Conservation (phyloP, 2,329 filamentous ascomycete genomes). For the Lachnellula hyalina region DNA sequence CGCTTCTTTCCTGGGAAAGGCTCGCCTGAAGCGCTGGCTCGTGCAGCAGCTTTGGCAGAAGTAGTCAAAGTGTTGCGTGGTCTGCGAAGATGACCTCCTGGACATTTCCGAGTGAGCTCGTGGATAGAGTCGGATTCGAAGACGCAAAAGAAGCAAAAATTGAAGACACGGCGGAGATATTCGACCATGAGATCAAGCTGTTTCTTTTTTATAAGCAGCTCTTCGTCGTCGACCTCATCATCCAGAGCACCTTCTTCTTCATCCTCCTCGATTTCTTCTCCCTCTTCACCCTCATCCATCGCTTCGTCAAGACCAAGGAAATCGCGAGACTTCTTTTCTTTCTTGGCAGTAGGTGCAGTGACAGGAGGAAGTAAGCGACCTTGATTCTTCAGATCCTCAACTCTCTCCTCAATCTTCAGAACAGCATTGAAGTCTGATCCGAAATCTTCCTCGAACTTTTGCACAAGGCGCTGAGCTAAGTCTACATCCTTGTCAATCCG, state of each 20-base stretch:
- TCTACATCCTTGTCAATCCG: slow-evolving; percentile 85
- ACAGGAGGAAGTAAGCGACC: slow-evolving; percentile 69
- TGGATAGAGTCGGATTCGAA: slow-evolving; percentile 98
- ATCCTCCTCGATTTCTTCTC: slow-evolving; percentile 74
- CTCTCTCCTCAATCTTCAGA: slow-evolving; percentile 76
- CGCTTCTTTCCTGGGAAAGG: slow-evolving; percentile 81
- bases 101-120: slow-evolving; percentile 91
- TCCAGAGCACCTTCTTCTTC: slow-evolving; percentile 57
- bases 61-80: slow-evolving; percentile 81
- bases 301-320: slow-evolving; percentile 52
- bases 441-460: slow-evolving; percentile 80
- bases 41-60: slow-evolving; percentile 76
- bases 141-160: slow-evolving; percentile 99
- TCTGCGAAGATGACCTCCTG: slow-evolving; percentile 91
- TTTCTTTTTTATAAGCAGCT: slow-evolving; percentile 89
- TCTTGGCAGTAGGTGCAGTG: slow-evolving; percentile 50
- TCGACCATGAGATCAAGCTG: slow-evolving; percentile 93
- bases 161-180: slow-evolving; percentile 93
- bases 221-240: slow-evolving; percentile 85
- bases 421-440: slow-evolving; percentile 72
- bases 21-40: slow-evolving; percentile 76
- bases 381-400: slow-evolving; percentile 71
- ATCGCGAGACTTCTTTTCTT: slow-evolving; percentile 55
- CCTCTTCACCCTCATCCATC: slow-evolving; percentile 58
- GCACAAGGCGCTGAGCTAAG: slow-evolving; percentile 74